phyloP scores from a whole-genome alignment of 1,284 basidiomycete species.

The Omphalotus olearius region DNA sequence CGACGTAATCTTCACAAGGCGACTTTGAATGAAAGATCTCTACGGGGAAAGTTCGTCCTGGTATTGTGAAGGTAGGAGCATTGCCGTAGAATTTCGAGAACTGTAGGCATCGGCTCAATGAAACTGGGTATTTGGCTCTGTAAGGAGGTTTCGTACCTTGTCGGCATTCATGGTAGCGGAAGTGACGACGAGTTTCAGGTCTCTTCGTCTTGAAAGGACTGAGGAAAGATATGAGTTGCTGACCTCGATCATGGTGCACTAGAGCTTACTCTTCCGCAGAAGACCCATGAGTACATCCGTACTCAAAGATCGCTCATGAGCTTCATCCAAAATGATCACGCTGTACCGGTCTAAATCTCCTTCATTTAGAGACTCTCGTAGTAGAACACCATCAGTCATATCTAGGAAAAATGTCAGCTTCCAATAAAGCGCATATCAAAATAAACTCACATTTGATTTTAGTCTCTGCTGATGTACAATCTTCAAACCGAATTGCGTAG shows the following conservation, averaged over 20 bases:
- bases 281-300: constrained; percentile 98
- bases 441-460: constrained; percentile 84
- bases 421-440: background rate
- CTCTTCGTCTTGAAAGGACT: constrained; percentile 89
- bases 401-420: constrained; percentile 40
- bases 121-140: background rate
- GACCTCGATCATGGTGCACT: background rate
- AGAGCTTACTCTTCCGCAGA: constrained; percentile 79
- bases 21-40: constrained; percentile 95
- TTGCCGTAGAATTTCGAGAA: constrained; percentile 95
- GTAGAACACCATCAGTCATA: constrained; percentile 97
- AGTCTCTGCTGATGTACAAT: constrained; percentile 89
- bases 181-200: constrained; percentile 95
- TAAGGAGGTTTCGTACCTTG: constrained; percentile 52
- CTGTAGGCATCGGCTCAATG: constrained; percentile 31
- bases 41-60: constrained; percentile 97
- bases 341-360: constrained; percentile 94
- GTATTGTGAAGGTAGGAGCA: constrained; percentile 95
- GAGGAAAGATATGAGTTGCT: constrained; percentile 1
- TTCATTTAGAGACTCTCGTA: constrained; percentile 94
- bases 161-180: constrained; percentile 99
- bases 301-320: constrained; percentile 93
- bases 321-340: constrained; percentile 95
- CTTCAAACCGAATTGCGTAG: constrained; percentile 97
- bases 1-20: constrained; percentile 98